These are phyloP conservation scores for Calonectria montana DNA, from an alignment of 2,329 filamentous ascomycete species.

Conservation along the genomic window DNA sequence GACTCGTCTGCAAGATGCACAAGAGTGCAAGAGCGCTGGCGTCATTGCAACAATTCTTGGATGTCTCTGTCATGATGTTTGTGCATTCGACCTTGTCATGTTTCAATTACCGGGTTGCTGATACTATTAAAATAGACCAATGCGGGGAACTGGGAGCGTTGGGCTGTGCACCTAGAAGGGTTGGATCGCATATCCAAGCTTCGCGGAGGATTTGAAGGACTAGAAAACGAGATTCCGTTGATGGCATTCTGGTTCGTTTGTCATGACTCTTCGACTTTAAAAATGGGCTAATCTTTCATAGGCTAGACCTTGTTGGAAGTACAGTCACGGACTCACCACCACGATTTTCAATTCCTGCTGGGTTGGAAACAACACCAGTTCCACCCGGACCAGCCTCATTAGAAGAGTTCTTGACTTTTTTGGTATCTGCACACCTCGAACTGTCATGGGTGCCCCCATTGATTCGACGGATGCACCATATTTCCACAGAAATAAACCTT, in stretches of 20 bases:
- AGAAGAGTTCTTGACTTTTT: background rate
- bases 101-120: background rate
- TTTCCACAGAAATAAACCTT: background rate
- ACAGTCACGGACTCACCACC: background rate
- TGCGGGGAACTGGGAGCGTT: background rate
- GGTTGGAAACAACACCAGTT: background rate
- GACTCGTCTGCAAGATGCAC: background rate
- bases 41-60: background rate
- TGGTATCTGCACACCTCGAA: background rate
- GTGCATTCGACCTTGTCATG: background rate
- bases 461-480: background rate
- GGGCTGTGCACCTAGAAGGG: background rate
- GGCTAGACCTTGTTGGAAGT: constrained; percentile 1
- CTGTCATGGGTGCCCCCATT: background rate
- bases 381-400: background rate
- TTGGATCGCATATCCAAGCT: background rate
- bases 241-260: background rate
- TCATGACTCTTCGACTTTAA: background rate
- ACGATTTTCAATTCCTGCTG: background rate
- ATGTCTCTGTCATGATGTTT: background rate
- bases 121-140: background rate
- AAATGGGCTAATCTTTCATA: background rate
- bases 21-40: background rate
- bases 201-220: background rate
- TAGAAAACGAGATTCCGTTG: background rate